A percentile compares a stretch with the other conserved stretches of the same genome.
These are phyloP conservation scores for Trichoderma reesei DNA, from an alignment of 495 filamentous ascomycete genomes.

Conservation along the genomic window DNA sequence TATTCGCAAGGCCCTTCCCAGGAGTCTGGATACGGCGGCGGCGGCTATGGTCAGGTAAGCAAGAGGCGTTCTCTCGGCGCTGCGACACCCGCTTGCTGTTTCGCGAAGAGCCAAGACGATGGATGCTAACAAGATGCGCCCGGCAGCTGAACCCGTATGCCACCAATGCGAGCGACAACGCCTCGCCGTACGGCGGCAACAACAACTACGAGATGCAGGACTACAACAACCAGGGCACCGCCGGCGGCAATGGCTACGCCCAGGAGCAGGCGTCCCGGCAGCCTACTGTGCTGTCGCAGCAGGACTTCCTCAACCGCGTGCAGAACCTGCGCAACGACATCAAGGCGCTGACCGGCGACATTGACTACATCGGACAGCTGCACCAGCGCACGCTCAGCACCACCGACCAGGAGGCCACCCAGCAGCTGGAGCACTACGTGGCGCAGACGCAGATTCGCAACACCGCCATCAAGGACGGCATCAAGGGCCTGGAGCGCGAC, in stretches of 20 bases:
- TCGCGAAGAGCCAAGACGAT: not conserved
- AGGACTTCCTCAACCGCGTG: slow-evolving; percentile 52
- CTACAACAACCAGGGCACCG: slow-evolving; percentile 13
- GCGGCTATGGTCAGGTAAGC: slow-evolving; percentile 31
- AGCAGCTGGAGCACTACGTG: slow-evolving; percentile 48
- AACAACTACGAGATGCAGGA: slow-evolving; percentile 22
- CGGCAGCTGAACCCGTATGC: slow-evolving; percentile 10
- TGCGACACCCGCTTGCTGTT: not conserved
- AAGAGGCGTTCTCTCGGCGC: not conserved
- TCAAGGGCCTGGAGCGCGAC: slow-evolving; percentile 57
- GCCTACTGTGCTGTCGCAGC: slow-evolving; percentile 33
- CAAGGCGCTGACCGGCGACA: slow-evolving; percentile 40
- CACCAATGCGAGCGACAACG: slow-evolving; percentile 5
- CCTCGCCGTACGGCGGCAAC: slow-evolving; percentile 30
- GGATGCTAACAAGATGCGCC: slow-evolving; percentile 19
- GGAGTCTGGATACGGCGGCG: slow-evolving; percentile 19
- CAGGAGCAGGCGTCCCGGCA: slow-evolving; percentile 13
- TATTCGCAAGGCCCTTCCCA: slow-evolving; percentile 35
- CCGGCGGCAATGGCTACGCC: slow-evolving; percentile 18
- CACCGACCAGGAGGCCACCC: slow-evolving; percentile 36
- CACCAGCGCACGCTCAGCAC: slow-evolving; percentile 52
- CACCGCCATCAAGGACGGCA: slow-evolving; percentile 54
- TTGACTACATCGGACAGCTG: slow-evolving; percentile 46
- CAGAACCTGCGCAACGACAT: slow-evolving; percentile 49
- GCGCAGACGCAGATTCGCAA: slow-evolving; percentile 57